Evolutionary conservation across 148 eudicot species (phyloP).

Genomic region (Cornus florida): DNA sequence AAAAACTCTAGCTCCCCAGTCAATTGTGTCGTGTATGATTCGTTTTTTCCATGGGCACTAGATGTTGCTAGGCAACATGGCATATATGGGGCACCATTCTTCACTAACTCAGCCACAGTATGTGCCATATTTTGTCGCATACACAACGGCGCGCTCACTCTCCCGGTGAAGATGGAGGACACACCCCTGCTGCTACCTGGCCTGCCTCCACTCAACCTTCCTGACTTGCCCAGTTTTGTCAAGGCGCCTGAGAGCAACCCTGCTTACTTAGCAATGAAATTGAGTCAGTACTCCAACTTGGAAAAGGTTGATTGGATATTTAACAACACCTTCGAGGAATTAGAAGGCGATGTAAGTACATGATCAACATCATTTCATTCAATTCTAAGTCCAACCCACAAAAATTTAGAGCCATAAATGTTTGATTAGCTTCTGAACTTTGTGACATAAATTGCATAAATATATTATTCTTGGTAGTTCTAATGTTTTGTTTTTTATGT

Average conservation of each 20-base stretch:
- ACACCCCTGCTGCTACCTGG: neutral
- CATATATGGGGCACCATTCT: slow-evolving; percentile 44
- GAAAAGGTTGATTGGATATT: neutral
- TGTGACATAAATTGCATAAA: too few relatives aligned
- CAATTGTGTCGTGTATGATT: slow-evolving; percentile 51
- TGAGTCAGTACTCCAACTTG: neutral
- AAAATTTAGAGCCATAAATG: too few relatives aligned
- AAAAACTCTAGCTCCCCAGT: slow-evolving; percentile 25
- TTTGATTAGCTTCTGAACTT: too few relatives aligned
- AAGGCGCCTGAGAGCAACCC: neutral
- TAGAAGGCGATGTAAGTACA: neutral
- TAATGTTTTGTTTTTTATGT: too few relatives aligned
- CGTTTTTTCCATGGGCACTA: slow-evolving; percentile 65
- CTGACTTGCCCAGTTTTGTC: neutral
- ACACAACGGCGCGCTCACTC: neutral
- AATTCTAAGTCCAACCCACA: too few relatives aligned
- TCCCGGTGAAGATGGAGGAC: neutral
- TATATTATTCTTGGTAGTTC: too few relatives aligned
- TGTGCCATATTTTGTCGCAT: slow-evolving; percentile 28
- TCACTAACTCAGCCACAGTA: slow-evolving; percentile 53
- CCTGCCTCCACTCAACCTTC: neutral
- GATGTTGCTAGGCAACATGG: slow-evolving; percentile 51
- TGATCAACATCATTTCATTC: too few relatives aligned
- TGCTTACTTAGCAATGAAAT: neutral
- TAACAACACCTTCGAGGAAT: neutral